phyloP scores from a whole-genome alignment of 108 stramenopile genomes.

The Cylindrotheca fusiformis region DNA sequence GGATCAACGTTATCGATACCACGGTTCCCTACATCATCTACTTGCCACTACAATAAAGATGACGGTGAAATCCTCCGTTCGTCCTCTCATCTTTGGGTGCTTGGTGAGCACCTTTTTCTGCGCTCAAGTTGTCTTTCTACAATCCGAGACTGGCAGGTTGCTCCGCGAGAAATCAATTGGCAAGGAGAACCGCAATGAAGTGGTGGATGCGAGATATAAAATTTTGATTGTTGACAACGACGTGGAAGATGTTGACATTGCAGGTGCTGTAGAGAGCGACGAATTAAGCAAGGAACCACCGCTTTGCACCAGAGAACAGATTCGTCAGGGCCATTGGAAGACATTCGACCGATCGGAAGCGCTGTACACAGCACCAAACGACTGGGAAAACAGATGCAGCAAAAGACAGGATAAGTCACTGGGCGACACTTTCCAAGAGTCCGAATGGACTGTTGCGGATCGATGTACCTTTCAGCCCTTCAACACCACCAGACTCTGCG shows the following conservation, averaged over 20 bases:
- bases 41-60: too few species aligned
- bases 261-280: neutral
- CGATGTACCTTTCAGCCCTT: conserved; percentile 1
- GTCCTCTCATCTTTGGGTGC: too few species aligned
- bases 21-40: too few species aligned
- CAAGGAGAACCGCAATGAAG: neutral
- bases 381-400: conserved; percentile 8
- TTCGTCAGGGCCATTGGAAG: conserved; percentile 10
- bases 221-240: neutral
- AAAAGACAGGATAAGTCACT: neutral
- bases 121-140: too few species aligned
- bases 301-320: conserved; percentile 6
- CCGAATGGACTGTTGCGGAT: neutral
- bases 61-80: too few species aligned
- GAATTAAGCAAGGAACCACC: neutral
- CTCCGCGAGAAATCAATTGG: too few species aligned
- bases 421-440: neutral
- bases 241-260: neutral
- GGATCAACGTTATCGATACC: too few species aligned
- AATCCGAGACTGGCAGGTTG: too few species aligned
- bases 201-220: neutral
- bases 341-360: neutral
- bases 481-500: conserved; percentile 4
- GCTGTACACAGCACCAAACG: neutral
- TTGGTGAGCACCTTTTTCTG: too few species aligned